phyloP scores from a whole-genome alignment of 768 basidiomycete species.

The Aureoboletus auriporus region DNA sequence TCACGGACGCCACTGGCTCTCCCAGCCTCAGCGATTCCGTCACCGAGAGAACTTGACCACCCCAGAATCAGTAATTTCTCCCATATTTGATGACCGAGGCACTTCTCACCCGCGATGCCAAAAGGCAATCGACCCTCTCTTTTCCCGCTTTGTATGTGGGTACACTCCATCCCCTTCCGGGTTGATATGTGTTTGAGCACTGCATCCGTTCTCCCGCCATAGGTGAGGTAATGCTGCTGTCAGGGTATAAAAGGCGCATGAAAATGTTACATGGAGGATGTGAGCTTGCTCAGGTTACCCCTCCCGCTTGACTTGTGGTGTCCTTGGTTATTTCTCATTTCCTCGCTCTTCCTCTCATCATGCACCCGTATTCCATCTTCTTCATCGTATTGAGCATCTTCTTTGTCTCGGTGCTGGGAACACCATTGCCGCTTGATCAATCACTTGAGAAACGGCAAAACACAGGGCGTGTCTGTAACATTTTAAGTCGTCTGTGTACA shows the following conservation, averaged over 20 bases:
- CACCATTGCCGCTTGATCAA: slow-evolving; percentile 27
- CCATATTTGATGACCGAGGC: slow-evolving; percentile 10
- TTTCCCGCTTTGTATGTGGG: slow-evolving; percentile 16
- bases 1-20: slow-evolving; percentile 15
- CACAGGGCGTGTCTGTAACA: slow-evolving; percentile 49
- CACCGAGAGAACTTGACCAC: slow-evolving; percentile 5
- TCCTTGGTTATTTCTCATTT: not conserved
- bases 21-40: slow-evolving; percentile 17
- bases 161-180: slow-evolving; percentile 27
- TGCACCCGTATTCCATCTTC: slow-evolving; percentile 23
- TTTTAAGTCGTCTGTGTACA: not conserved
- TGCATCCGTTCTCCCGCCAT: slow-evolving; percentile 18
- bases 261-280: slow-evolving; percentile 1
- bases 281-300: not conserved
- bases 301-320: slow-evolving; percentile 3
- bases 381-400: slow-evolving; percentile 40
- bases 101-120: slow-evolving; percentile 14
- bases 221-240: slow-evolving; percentile 27
- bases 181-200: slow-evolving; percentile 23
- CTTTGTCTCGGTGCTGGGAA: slow-evolving; percentile 39
- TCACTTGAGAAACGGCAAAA: slow-evolving; percentile 49
- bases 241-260: slow-evolving; percentile 23
- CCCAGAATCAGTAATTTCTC: slow-evolving; percentile 18
- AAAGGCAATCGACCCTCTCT: slow-evolving; percentile 21
- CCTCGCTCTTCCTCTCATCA: slow-evolving; percentile 2